These are phyloP conservation scores for Cladophialophora yegresii DNA, from an alignment of 2,329 filamentous ascomycete genomes.

Conservation along the genomic window DNA sequence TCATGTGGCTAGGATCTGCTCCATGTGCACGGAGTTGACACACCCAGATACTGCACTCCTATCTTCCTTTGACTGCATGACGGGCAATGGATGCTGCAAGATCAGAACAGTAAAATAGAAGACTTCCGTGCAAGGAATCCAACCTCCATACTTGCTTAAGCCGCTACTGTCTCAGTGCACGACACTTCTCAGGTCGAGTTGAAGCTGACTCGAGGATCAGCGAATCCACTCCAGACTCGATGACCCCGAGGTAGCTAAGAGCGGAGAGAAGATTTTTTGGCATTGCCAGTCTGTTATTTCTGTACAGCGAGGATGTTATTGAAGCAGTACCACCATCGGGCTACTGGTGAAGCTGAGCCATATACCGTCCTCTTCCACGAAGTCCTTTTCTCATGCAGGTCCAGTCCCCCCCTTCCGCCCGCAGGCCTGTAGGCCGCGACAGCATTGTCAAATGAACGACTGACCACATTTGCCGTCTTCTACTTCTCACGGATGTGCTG, in stretches of 20 bases:
- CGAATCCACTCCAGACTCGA: not conserved
- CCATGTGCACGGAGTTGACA: not conserved
- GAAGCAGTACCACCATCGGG: not conserved
- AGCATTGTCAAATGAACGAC: not conserved
- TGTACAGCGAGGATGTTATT: constrained; percentile 15
- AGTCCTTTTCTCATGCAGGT: not conserved
- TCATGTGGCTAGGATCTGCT: not conserved
- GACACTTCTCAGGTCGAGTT: not conserved
- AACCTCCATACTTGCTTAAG: not conserved
- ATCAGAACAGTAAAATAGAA: not conserved
- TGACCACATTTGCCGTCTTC: constrained; percentile 1
- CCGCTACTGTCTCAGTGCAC: not conserved
- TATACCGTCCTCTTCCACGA: not conserved
- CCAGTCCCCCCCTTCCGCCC: not conserved
- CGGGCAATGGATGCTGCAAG: not conserved
- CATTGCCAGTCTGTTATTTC: constrained; percentile 12
- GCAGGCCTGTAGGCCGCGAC: not conserved
- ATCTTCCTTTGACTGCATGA: not conserved
- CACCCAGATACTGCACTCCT: not conserved
- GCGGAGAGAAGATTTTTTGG: constrained; percentile 21
- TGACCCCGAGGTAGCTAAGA: not conserved
- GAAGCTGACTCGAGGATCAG: not conserved
- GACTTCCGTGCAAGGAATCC: not conserved
- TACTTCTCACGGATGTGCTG: constrained; percentile 17
- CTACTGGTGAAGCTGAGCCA: not conserved